phyloP scores from a whole-genome alignment of 805 yeast species.

The Kuraishia cidri region DNA sequence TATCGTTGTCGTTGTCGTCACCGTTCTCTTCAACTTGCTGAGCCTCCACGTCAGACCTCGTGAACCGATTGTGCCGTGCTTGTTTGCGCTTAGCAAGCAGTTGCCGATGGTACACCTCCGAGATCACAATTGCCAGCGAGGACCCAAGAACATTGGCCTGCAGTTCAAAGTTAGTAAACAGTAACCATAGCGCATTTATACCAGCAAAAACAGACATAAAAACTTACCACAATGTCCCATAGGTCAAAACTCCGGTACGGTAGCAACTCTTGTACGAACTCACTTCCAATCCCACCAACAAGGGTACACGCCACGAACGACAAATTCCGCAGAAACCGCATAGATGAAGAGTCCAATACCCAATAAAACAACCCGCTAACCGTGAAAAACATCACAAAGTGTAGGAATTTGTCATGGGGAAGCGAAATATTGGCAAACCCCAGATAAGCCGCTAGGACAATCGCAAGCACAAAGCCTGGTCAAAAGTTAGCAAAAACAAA shows the following conservation, averaged over 20 bases:
- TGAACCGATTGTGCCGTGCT: conserved; percentile 1
- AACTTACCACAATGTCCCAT: conserved; percentile 19
- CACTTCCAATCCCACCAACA: conserved; percentile 38
- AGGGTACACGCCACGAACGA: conserved; percentile 31
- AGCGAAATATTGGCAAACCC: conserved; percentile 42
- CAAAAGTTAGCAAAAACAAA: not conserved
- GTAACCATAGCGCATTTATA: not conserved
- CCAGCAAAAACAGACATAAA: not conserved
- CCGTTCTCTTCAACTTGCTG: too few relatives aligned
- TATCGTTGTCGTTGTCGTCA: too few relatives aligned
- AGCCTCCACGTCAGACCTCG: too few relatives aligned
- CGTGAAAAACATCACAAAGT: conserved; percentile 32
- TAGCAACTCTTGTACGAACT: conserved; percentile 31
- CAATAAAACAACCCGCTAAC: conserved; percentile 39
- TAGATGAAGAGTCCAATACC: conserved; percentile 26
- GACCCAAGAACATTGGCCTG: conserved; percentile 4
- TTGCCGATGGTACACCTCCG: conserved; percentile 2
- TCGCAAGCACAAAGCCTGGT: conserved; percentile 10
- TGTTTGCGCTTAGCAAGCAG: not conserved
- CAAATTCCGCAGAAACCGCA: conserved; percentile 19
- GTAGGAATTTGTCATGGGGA: conserved; percentile 37
- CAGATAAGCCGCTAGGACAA: conserved; percentile 23
- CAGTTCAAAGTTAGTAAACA: conserved; percentile 1
- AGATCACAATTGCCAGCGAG: not conserved
- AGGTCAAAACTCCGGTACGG: conserved; percentile 35